Evolutionary conservation across 208 protist species (phyloP).

Genomic region (Trypanosoma mega): DNA sequence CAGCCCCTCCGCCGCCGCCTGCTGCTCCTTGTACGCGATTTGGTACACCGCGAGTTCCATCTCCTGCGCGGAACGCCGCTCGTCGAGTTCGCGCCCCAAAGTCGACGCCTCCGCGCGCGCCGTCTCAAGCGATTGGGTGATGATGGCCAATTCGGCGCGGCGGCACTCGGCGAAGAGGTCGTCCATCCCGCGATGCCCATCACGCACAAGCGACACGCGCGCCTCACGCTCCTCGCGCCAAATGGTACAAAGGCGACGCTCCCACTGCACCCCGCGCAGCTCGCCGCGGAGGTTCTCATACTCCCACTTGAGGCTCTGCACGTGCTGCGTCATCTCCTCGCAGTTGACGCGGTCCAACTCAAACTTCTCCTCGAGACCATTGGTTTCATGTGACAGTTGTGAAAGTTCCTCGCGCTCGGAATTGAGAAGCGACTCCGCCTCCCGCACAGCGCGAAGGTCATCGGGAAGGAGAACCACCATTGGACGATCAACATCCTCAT

Average conservation of each 20-base stretch:
- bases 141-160: conserved; percentile 33
- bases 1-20: conserved; percentile 54
- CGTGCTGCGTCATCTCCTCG: conserved; percentile 42
- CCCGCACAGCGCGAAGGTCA: conserved; percentile 40
- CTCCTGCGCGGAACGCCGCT: conserved; percentile 42
- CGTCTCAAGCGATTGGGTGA: conserved; percentile 30
- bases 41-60: conserved; percentile 69
- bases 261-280: conserved; percentile 21
- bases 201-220: conserved; percentile 26
- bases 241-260: conserved; percentile 24
- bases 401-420: conserved; percentile 24
- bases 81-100: conserved; percentile 30
- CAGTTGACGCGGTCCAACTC: conserved; percentile 24
- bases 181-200: conserved; percentile 12
- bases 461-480: conserved; percentile 34
- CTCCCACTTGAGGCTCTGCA: conserved; percentile 37
- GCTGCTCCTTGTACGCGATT: conserved; percentile 73
- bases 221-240: conserved; percentile 32
- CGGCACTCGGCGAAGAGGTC: conserved; percentile 24
- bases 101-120: conserved; percentile 23
- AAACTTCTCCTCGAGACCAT: conserved; percentile 31
- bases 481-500: conserved; percentile 1
- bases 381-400: conserved; percentile 20
- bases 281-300: conserved; percentile 29
- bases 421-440: conserved; percentile 34